Evolutionary conservation across 139 green algal genomes (phyloP).

Genomic region (Chlamydomonas sp.): DNA sequence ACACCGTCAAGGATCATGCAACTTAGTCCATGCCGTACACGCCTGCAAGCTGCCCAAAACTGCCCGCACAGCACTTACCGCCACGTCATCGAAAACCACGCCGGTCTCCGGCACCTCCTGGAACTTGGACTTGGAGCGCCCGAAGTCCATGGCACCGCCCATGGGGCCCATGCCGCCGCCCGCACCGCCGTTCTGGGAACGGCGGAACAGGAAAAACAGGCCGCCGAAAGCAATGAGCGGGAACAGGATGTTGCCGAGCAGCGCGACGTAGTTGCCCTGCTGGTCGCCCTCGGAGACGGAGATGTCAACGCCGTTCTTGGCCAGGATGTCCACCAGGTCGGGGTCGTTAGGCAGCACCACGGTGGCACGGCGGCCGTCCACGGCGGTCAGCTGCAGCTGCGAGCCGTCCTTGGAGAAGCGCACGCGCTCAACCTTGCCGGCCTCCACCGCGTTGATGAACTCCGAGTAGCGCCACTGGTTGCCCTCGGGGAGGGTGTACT

Average conservation of each 20-base stretch:
- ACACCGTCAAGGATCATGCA: too few species aligned
- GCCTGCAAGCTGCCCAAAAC: too few species aligned
- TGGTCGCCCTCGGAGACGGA: constrained; percentile 81
- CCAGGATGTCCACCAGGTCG: constrained; percentile 87
- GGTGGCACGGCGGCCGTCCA: constrained; percentile 79
- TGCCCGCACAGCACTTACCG: constrained; percentile 56
- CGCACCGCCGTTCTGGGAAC: constrained; percentile 50
- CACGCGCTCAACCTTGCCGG: constrained; percentile 97
- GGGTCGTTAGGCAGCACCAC: constrained; percentile 89
- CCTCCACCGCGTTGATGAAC: constrained; percentile 95
- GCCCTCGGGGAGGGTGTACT: constrained; percentile 89
- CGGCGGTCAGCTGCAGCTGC: constrained; percentile 83
- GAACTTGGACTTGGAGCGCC: constrained; percentile 98
- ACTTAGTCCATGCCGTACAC: too few species aligned
- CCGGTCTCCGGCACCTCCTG: constrained; percentile 99
- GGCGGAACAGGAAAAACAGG: constrained; percentile 98
- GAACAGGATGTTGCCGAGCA: constrained; percentile 99
- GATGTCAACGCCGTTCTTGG: constrained; percentile 88
- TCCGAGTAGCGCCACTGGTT: constrained; percentile 97
- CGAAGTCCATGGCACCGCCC: constrained; percentile 99
- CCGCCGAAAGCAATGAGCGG: constrained; percentile 97
- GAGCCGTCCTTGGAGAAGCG: constrained; percentile 98
- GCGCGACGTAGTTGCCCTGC: constrained; percentile 92
- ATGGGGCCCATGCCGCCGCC: constrained; percentile 70
- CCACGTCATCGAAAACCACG: constrained; percentile 97